Evolutionary conservation across 1,284 basidiomycete species (phyloP).

Genomic region (Takashimella tepidaria): DNA sequence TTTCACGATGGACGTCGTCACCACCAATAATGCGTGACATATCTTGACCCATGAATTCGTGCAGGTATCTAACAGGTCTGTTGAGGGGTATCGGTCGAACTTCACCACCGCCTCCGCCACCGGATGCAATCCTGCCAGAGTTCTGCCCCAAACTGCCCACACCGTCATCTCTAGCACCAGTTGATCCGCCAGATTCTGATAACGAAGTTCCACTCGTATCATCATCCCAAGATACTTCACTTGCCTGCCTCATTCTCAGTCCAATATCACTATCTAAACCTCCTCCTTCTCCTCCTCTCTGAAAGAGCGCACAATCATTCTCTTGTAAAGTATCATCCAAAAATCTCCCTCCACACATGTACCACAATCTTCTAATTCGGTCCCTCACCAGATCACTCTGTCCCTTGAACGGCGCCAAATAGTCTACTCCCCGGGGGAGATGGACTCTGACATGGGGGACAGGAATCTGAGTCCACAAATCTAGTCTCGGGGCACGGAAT

Average conservation of each 20-base stretch:
- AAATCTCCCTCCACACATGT: neutral
- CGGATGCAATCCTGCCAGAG: too few species aligned
- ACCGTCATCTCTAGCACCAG: too few species aligned
- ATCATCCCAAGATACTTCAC: too few species aligned
- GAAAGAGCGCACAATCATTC: neutral
- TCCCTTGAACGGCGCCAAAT: slow-evolving; percentile 27
- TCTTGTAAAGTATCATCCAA: neutral
- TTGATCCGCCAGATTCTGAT: neutral
- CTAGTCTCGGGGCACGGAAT: slow-evolving; percentile 18
- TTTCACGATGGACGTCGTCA: slow-evolving; percentile 23
- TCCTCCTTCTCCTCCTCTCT: neutral
- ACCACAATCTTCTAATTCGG: neutral
- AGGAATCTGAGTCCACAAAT: slow-evolving; percentile 21
- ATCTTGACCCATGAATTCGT: slow-evolving; percentile 3
- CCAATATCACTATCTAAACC: neutral
- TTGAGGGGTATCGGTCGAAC: neutral
- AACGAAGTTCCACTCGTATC: neutral
- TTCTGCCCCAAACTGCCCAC: too few species aligned
- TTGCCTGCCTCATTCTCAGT: too few species aligned
- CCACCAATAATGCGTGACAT: slow-evolving; percentile 11
- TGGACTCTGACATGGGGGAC: slow-evolving; percentile 30
- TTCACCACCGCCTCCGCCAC: neutral
- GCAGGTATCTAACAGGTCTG: neutral
- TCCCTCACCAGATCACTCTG: slow-evolving; percentile 16
- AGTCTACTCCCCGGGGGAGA: slow-evolving; percentile 21